A percentile compares a stretch with the other conserved stretches of the same genome.
phyloP scores from a whole-genome alignment of 2,329 filamentous ascomycete genomes.

The Coleophoma eucalyptorum region DNA sequence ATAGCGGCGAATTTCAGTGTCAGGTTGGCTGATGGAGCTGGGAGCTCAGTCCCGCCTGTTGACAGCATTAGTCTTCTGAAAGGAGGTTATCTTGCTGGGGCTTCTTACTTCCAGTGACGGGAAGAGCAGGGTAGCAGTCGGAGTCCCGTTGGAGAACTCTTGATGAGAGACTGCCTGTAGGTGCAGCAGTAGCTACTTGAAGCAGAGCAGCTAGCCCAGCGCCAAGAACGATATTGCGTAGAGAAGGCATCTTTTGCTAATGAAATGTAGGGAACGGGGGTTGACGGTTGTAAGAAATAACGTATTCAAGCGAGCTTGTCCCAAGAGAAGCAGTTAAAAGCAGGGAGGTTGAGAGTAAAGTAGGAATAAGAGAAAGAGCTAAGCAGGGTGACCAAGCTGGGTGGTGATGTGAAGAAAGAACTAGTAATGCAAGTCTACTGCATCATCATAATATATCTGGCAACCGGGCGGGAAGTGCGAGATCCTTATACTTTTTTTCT shows the following conservation, averaged over 20 bases:
- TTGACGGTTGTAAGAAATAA: no score
- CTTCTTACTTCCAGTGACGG: slow-evolving; percentile 14
- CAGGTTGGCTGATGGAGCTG: slow-evolving; percentile 10
- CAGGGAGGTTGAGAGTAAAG: no score
- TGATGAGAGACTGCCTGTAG: slow-evolving; percentile 1
- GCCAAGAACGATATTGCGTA: slow-evolving; percentile 15
- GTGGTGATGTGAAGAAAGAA: no score
- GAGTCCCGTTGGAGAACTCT: not conserved
- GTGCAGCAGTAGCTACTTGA: slow-evolving; percentile 13
- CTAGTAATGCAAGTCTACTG: no score
- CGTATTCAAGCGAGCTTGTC: no score
- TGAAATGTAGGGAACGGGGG: no score
- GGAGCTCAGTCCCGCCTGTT: slow-evolving; percentile 18
- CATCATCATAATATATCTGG: no score
- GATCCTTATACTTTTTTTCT: not conserved
- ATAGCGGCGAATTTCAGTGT: slow-evolving; percentile 24
- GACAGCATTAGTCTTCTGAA: slow-evolving; percentile 1
- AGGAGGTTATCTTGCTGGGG: not conserved
- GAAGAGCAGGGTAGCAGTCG: slow-evolving; percentile 9
- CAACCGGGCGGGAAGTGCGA: not conserved
- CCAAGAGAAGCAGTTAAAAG: no score
- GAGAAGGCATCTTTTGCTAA: slow-evolving; percentile 16
- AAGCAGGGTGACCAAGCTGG: no score
- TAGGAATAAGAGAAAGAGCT: no score
- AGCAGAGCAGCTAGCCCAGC: slow-evolving; percentile 15